Evolutionary conservation across 345 rosid genomes (phyloP).

Genomic region (Cochlearia excelsa): DNA sequence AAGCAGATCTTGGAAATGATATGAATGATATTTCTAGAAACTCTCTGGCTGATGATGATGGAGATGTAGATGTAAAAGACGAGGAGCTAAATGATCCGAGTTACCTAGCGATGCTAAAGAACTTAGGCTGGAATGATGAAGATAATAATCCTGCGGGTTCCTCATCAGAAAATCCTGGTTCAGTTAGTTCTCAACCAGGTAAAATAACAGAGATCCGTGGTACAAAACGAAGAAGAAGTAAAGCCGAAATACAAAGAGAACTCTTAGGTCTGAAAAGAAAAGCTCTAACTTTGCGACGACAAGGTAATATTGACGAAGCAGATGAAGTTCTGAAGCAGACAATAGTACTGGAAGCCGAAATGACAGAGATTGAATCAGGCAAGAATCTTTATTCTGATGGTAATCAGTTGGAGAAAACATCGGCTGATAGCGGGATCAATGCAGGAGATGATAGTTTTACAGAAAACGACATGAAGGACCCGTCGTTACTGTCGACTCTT

Average conservation of each 20-base stretch:
- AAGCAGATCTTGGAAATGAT: conserved; percentile 26
- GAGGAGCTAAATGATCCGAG: conserved; percentile 65
- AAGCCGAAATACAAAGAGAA: conserved; percentile 80
- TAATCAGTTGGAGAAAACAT: conserved; percentile 22
- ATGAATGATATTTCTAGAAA: conserved; percentile 30
- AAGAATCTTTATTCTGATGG: conserved; percentile 39
- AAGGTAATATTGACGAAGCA: conserved; percentile 72
- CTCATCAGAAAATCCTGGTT: conserved; percentile 26
- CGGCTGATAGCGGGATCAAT: conserved; percentile 26
- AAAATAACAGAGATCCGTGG: conserved; percentile 20
- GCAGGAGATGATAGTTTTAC: conserved; percentile 47
- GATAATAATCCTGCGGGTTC: conserved; percentile 33
- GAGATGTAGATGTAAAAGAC: conserved; percentile 60
- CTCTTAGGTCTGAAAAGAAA: conserved; percentile 77
- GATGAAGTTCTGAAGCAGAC: conserved; percentile 61
- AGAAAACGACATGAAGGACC: conserved; percentile 61
- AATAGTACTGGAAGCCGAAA: conserved; percentile 57
- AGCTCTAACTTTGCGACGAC: conserved; percentile 71
- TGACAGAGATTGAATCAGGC: conserved; percentile 54
- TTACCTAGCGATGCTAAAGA: conserved; percentile 52
- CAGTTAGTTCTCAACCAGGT: conserved; percentile 32
- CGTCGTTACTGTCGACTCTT: conserved; percentile 46
- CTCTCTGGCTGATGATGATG: conserved; percentile 39
- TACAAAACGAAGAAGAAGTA: conserved; percentile 49
- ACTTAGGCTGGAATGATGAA: conserved; percentile 71